Base-by-base conservation (phyloP, 805 yeast species). In the Lipomyces oligophaga region DNA sequence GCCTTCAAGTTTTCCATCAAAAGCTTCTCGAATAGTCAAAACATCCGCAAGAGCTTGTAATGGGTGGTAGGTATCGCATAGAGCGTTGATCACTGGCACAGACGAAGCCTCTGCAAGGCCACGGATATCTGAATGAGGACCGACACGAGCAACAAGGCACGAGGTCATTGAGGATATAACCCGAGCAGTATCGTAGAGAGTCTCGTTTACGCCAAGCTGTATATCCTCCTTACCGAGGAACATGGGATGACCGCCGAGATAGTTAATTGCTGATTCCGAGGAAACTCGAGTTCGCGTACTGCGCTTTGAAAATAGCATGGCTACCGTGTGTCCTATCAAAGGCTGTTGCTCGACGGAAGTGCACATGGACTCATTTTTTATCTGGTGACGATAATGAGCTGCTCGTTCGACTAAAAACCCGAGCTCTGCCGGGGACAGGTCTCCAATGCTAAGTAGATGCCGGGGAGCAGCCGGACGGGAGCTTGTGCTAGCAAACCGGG, bases 121-220 rank as follows among this genome's bases (percentile, higher is more conserved):
- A 60, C 75, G 77, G 57, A 93, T 89, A 50, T 90, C 96, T 20
- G 78, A 72, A 62, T 93, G 96, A 22, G 78, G 71, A 55, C 86
- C 81, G 16, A 93, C 98, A 62, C 98, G 80, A n/a, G 97, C 98
- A 70, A 93, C 89, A 5, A 93, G 79, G 54, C 95, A 83, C n/a
- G 96, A 83, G 1, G 94, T 85, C 98, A 93, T 93, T 1, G 97
- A 88, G 11, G 95, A 84, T 3, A 93, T 77, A 28, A 93, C 95
- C 56, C 78, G 80, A 15, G 96, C 76, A 1, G 97, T 84, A 66
- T 93, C 98, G 60, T 84, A 83, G 49, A 87, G 69, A 0, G 93
- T 76, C 71, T 93, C 98, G 63, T 93, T 93, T 35, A 56, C 96
- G 35, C 98, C 98, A 45, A 93, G 72, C 67, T 93, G 98, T 63